These are phyloP conservation scores for Lentinus polychrous DNA, from an alignment of 1,284 basidiomycete genomes.

Conservation along the genomic window DNA sequence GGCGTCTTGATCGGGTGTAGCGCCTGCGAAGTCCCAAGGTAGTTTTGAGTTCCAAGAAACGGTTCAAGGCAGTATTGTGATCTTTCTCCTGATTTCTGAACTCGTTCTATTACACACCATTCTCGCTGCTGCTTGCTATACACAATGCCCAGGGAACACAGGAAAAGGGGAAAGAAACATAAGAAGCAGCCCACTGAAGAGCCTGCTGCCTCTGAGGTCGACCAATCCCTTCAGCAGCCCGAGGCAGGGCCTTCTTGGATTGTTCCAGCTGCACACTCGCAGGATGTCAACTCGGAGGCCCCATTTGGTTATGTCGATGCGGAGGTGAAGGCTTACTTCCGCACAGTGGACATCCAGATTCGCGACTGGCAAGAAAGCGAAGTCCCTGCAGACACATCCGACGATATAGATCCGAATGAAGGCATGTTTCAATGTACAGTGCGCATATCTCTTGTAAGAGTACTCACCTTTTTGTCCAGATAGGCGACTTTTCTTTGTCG, in stretches of 20 bases:
- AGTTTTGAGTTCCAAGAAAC: no score
- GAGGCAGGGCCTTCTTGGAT: constrained; percentile 61
- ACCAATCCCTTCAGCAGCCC: constrained; percentile 13
- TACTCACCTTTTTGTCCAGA: constrained; percentile 38
- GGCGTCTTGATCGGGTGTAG: no score
- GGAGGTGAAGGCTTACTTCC: constrained; percentile 88
- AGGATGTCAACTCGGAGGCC: constrained; percentile 53
- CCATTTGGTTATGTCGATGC: constrained; percentile 85
- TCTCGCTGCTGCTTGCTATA: background rate
- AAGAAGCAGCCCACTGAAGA: constrained; percentile 44
- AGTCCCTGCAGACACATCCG: constrained; percentile 25
- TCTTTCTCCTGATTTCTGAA: no score
- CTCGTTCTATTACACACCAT: background rate
- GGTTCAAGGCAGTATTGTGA: no score
- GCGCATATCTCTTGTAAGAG: constrained; percentile 1
- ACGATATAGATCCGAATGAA: constrained; percentile 65
- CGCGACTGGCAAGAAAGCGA: constrained; percentile 71
- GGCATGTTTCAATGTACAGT: constrained; percentile 41
- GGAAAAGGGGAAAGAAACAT: constrained; percentile 72
- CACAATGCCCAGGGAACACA: constrained; percentile 65
- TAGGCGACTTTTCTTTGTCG: constrained; percentile 75
- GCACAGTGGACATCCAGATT: constrained; percentile 80
- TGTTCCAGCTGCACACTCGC: constrained; percentile 27
- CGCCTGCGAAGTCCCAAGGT: no score
- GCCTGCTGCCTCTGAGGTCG: constrained; percentile 8